Evolutionary conservation across 768 basidiomycete species (phyloP).

Genomic region (Omphalotus guepiniiformis): DNA sequence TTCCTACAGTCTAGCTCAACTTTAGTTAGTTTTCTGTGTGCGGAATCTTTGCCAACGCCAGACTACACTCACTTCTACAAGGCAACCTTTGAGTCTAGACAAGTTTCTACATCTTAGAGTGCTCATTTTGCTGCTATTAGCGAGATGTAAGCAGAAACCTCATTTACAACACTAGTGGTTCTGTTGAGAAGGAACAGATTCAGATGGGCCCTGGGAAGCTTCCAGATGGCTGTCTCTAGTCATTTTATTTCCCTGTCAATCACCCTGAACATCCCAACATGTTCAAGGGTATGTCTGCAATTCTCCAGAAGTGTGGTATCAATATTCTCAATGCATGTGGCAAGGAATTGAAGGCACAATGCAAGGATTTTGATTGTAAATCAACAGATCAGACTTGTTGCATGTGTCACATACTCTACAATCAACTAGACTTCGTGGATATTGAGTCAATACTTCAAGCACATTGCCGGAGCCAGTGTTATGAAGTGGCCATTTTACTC

Average conservation of each 20-base stretch:
- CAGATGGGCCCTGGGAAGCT: not conserved
- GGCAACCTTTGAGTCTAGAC: too few relatives aligned
- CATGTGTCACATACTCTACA: conserved; percentile 20
- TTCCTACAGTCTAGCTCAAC: too few relatives aligned
- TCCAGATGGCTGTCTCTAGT: not conserved
- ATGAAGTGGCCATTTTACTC: too few relatives aligned
- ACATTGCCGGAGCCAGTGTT: not conserved
- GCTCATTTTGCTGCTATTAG: too few relatives aligned
- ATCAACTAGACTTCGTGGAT: conserved; percentile 23
- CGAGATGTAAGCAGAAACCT: too few relatives aligned
- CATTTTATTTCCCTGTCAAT: not conserved
- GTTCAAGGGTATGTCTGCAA: conserved; percentile 22
- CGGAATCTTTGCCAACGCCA: too few relatives aligned
- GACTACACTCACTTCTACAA: too few relatives aligned
- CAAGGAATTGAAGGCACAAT: conserved; percentile 16
- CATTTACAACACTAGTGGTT: too few relatives aligned
- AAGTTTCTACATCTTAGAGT: too few relatives aligned
- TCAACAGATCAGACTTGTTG: conserved; percentile 16
- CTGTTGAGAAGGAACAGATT: too few relatives aligned
- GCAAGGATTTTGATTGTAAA: conserved; percentile 18
- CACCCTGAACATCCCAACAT: not conserved
- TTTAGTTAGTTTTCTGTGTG: too few relatives aligned
- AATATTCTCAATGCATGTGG: not conserved
- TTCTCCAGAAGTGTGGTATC: conserved; percentile 17
- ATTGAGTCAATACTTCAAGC: conserved; percentile 5